Percentiles rank a stretch among this genome's conserved stretches.
Evolutionary conservation across 2,329 filamentous ascomycete species (phyloP).

Genomic region (Fusarium gaditjirri): DNA sequence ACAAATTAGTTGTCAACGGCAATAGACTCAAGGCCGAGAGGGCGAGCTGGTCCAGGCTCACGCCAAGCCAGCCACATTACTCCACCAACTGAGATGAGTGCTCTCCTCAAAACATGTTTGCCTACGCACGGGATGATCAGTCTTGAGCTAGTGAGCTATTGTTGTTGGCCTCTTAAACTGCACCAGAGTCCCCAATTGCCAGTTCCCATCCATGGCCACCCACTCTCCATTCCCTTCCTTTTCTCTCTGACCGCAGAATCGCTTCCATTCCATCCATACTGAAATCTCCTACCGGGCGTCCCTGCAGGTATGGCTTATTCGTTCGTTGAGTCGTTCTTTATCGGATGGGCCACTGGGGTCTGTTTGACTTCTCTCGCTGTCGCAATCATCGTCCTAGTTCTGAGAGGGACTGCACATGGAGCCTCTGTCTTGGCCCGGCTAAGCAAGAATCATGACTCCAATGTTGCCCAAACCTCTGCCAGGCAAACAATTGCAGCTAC

Average conservation of each 20-base stretch:
- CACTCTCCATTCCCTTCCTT: not conserved
- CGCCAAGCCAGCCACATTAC: not conserved
- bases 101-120: not conserved
- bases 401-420: not conserved
- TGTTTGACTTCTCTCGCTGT: not conserved
- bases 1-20: not conserved
- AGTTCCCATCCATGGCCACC: not conserved
- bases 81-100: not conserved
- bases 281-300: not conserved
- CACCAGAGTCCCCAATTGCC: not conserved
- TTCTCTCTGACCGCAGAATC: not conserved
- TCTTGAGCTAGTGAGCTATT: not conserved
- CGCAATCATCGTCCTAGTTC: not conserved
- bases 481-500: fast-evolving
- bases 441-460: fast-evolving
- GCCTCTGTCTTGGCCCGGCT: not conserved
- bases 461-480: not conserved
- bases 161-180: not conserved
- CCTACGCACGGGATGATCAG: too few species aligned
- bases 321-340: not conserved
- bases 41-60: not conserved
- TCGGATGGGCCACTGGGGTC: not conserved
- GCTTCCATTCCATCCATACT: not conserved
- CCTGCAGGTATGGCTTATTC: not conserved
- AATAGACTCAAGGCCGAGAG: not conserved